phyloP scores from a whole-genome alignment of 306 rosid species.

The Prunus campanulata region DNA sequence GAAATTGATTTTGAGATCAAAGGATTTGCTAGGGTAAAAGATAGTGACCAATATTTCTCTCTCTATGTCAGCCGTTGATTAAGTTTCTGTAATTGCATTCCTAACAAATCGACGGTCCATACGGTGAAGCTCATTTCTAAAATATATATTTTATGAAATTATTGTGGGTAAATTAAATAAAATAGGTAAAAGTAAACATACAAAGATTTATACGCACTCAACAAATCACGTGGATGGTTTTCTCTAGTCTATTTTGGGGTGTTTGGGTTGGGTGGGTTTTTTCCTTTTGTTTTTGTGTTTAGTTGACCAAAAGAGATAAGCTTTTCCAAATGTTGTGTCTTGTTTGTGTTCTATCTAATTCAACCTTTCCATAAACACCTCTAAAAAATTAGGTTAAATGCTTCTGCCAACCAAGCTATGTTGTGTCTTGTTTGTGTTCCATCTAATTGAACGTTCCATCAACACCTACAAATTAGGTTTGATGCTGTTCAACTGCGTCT shows the following conservation, averaged over 20 bases:
- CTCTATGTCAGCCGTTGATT: background rate
- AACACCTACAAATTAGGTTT: background rate
- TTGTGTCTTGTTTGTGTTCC: conserved; percentile 1
- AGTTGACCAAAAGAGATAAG: background rate
- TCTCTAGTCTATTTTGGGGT: background rate
- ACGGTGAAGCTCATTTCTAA: background rate
- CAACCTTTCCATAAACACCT: background rate
- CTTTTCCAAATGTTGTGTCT: background rate
- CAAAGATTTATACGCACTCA: background rate
- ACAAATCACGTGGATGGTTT: background rate
- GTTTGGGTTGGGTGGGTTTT: background rate
- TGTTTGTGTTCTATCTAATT: conserved; percentile 12
- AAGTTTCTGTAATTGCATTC: background rate
- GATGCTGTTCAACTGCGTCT: background rate
- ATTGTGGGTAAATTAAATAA: too few species aligned
- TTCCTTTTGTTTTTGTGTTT: background rate
- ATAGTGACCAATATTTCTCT: background rate
- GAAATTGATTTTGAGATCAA: conserved; percentile 32
- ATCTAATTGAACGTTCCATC: background rate
- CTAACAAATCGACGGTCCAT: background rate
- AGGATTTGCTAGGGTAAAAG: background rate
- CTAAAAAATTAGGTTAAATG: background rate
- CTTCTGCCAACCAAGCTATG: background rate
- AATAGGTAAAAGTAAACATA: too few species aligned
- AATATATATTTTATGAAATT: too few species aligned